Evolutionary conservation across 169 alveolate genomes (phyloP).

Genomic region (Eimeria acervulina): DNA sequence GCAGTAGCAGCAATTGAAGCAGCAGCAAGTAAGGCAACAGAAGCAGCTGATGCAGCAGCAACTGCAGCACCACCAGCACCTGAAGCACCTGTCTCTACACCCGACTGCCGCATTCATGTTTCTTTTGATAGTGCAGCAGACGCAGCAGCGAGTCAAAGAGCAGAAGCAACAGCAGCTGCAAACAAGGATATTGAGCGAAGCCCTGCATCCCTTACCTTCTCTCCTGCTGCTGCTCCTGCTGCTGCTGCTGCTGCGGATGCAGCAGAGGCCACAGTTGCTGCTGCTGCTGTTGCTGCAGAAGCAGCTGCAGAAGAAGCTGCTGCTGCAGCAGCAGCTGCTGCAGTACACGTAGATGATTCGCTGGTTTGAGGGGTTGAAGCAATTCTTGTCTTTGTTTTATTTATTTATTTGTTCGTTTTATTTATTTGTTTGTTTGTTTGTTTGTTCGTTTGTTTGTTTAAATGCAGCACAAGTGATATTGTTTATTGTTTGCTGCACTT

Average conservation of each 20-base stretch:
- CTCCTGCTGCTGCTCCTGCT: constrained; percentile 3
- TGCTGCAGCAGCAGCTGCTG: neutral
- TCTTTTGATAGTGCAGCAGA: neutral
- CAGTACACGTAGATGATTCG: neutral
- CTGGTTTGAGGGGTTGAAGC: neutral
- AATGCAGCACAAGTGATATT: too few species aligned
- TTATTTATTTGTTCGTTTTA: too few species aligned
- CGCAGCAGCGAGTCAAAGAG: too few species aligned
- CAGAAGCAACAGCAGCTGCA: constrained; percentile 19
- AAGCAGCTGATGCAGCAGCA: neutral
- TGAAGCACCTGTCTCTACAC: neutral
- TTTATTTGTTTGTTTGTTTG: too few species aligned
- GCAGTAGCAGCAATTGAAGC: too few species aligned
- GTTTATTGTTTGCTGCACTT: too few species aligned
- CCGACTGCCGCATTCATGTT: too few species aligned
- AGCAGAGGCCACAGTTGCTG: neutral
- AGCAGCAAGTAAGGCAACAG: too few species aligned
- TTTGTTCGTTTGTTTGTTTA: too few species aligned
- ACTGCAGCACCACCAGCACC: neutral
- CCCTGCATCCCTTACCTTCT: too few species aligned
- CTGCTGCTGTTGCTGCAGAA: neutral
- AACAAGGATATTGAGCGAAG: neutral
- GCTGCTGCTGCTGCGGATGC: neutral
- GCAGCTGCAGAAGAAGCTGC: neutral
- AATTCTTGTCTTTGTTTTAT: too few species aligned